Evolutionary conservation across 106 monocot species (phyloP).

Genomic region (Dioscorea zingiberensis): DNA sequence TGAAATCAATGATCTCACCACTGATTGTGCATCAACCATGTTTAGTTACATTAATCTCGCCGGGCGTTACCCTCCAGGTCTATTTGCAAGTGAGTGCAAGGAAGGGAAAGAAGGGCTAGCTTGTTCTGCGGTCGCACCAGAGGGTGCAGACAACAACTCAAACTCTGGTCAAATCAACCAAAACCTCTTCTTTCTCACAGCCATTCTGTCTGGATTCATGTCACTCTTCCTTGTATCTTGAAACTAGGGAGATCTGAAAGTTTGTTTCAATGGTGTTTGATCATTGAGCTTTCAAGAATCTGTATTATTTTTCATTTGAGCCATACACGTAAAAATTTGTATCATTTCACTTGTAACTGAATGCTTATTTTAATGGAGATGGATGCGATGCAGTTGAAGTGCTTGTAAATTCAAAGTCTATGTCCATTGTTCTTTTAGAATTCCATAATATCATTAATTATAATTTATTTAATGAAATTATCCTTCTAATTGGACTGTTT

Average conservation of each 20-base stretch:
- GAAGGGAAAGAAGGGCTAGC: conserved; percentile 18
- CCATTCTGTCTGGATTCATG: background rate
- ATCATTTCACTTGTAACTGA: no score
- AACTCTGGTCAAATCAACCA: background rate
- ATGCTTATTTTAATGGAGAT: no score
- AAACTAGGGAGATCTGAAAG: background rate
- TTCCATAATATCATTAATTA: no score
- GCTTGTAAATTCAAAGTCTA: no score
- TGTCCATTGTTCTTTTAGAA: no score
- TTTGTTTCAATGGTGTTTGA: no score
- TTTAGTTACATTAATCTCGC: conserved; percentile 18
- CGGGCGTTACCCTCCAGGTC: conserved; percentile 27
- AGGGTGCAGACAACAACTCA: background rate
- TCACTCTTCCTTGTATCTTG: background rate
- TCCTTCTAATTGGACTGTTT: no score
- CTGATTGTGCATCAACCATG: conserved; percentile 21
- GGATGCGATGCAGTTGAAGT: no score
- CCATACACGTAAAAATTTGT: no score
- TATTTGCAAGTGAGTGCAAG: conserved; percentile 27
- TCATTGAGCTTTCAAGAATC: no score
- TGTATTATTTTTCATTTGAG: no score
- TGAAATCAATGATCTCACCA: conserved; percentile 19
- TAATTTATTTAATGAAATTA: no score
- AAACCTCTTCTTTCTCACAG: background rate
- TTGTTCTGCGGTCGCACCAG: background rate